A percentile compares a stretch with the other conserved stretches of the same genome.
Evolutionary conservation across 169 alveolate species (phyloP).

Genomic region (Eimeria necatrix): DNA sequence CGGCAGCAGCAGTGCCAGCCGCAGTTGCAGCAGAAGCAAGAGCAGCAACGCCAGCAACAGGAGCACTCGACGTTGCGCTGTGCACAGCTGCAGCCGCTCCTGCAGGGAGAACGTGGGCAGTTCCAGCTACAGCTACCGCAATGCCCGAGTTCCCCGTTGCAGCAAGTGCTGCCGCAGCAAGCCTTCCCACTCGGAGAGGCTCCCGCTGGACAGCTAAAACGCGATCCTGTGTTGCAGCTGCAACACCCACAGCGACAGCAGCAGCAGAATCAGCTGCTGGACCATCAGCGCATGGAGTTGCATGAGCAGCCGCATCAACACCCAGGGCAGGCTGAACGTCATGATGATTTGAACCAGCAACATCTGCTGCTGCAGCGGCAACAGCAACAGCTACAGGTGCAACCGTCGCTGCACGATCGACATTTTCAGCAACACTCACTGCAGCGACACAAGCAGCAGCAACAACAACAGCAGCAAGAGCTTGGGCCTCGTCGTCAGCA

Average conservation of each 20-base stretch:
- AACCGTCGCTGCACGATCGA: not conserved
- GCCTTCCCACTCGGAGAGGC: not conserved
- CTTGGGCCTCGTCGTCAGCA: too few species aligned
- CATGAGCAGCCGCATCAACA: not conserved
- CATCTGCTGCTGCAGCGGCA: conserved; percentile 32
- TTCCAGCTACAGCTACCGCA: not conserved
- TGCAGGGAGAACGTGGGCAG: not conserved
- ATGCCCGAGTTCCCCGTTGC: not conserved
- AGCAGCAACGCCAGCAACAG: too few species aligned
- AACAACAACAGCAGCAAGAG: not conserved
- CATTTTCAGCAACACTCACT: not conserved
- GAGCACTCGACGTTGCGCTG: not conserved
- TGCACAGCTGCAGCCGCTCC: not conserved
- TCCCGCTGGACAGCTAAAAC: not conserved
- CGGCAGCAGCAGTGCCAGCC: too few species aligned
- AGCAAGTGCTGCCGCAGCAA: conserved; percentile 21
- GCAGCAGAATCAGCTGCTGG: not conserved
- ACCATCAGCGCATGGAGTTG: not conserved
- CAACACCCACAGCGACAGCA: not conserved
- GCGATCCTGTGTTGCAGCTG: not conserved
- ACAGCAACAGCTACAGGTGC: not conserved
- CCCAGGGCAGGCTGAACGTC: not conserved
- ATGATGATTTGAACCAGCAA: not conserved
- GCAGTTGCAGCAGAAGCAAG: too few species aligned
- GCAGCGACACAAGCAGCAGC: not conserved